Conservation (phyloP, 2,329 filamentous ascomycete species). For the Ophiostoma sp. region DNA sequence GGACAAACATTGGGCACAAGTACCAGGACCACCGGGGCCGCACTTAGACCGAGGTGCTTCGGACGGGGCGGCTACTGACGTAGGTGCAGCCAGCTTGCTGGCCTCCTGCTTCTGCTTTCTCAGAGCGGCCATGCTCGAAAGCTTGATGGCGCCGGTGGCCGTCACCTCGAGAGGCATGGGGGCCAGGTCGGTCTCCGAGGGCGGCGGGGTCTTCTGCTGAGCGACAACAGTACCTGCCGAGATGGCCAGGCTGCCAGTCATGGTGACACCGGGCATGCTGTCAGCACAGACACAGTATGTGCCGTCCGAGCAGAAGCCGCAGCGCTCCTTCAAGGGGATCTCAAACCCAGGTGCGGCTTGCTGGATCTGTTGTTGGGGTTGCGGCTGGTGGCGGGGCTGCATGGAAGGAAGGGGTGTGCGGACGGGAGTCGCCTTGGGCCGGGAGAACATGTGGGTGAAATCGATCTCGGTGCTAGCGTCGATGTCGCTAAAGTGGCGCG, state of each 20-base stretch:
- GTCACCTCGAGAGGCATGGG: constrained; percentile 60
- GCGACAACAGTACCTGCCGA: constrained; percentile 35
- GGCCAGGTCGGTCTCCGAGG: constrained; percentile 61
- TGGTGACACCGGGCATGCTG: constrained; percentile 35
- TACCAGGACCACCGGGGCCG: constrained; percentile 71
- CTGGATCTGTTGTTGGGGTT: background rate
- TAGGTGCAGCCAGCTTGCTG: constrained; percentile 30
- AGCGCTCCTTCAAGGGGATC: constrained; percentile 64
- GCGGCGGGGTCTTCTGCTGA: constrained; percentile 58
- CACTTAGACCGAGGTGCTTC: constrained; percentile 44
- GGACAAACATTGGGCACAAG: constrained; percentile 73
- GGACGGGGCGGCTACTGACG: constrained; percentile 23
- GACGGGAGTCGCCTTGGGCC: constrained; percentile 40
- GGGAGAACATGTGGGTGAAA: constrained; percentile 67
- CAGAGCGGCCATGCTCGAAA: constrained; percentile 48
- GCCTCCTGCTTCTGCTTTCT: constrained; percentile 33
- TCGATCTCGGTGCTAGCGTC: constrained; percentile 65
- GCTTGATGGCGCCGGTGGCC: constrained; percentile 60
- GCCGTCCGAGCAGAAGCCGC: constrained; percentile 80
- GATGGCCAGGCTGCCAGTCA: constrained; percentile 42
- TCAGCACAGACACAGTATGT: constrained; percentile 83
- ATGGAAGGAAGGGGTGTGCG: constrained; percentile 30
- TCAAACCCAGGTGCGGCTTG: constrained; percentile 31
- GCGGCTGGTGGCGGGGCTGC: constrained; percentile 31
- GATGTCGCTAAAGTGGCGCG: constrained; percentile 41